These are phyloP conservation scores for Boletus rufocinnamomeus DNA, from an alignment of 768 basidiomycete genomes.

Conservation along the genomic window DNA sequence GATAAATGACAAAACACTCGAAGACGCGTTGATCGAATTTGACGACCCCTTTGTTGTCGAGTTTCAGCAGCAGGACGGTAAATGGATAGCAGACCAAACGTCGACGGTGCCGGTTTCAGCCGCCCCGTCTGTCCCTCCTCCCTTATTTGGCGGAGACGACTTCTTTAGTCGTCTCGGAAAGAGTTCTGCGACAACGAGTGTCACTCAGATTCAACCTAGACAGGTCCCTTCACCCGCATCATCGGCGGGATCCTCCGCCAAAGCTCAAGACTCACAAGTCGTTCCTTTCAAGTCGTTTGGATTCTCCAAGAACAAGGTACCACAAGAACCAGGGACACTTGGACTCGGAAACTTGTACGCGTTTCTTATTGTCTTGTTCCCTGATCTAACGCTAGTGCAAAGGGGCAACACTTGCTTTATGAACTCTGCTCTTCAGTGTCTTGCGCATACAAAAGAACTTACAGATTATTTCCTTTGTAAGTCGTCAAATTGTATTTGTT, in stretches of 20 bases:
- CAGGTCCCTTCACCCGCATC: constrained; percentile 25
- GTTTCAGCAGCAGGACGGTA: constrained; percentile 55
- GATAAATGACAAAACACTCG: constrained; percentile 49
- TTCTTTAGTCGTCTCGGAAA: constrained; percentile 55
- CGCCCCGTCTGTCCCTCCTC: constrained; percentile 38
- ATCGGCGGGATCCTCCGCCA: constrained; percentile 25
- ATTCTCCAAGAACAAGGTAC: constrained; percentile 40
- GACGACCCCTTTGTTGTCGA: constrained; percentile 82
- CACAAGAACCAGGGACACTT: constrained; percentile 70
- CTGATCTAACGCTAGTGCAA: constrained; percentile 17
- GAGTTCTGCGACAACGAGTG: constrained; percentile 21
- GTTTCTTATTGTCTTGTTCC: neutral
- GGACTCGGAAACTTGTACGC: constrained; percentile 88
- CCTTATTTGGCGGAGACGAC: constrained; percentile 55
- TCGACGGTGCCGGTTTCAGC: constrained; percentile 6
- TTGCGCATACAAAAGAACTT: constrained; percentile 88
- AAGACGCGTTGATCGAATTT: constrained; percentile 56
- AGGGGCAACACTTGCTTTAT: constrained; percentile 99
- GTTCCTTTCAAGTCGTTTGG: constrained; percentile 36
- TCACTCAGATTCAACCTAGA: constrained; percentile 28
- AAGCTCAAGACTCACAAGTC: constrained; percentile 28
- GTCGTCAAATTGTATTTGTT: constrained; percentile 33
- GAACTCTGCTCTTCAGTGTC: constrained; percentile 97
- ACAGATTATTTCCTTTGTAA: constrained; percentile 90
- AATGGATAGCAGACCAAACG: constrained; percentile 55